These are phyloP conservation scores for Atkinsonella texensis DNA, from an alignment of 2,329 filamentous ascomycete species.

Conservation along the genomic window DNA sequence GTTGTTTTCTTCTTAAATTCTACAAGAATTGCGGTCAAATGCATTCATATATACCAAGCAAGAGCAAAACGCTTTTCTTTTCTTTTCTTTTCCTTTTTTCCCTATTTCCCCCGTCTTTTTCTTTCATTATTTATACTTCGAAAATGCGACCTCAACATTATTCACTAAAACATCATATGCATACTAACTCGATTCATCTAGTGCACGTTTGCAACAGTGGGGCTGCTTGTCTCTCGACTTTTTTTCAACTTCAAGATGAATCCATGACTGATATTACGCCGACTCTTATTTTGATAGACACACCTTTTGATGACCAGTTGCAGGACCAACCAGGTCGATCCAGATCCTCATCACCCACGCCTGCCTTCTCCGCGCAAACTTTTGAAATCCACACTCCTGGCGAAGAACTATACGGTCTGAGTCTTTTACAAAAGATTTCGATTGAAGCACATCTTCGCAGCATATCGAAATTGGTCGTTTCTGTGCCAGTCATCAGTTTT, in stretches of 20 bases:
- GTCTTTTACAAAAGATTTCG: conserved; percentile 42
- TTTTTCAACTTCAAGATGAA: conserved; percentile 40
- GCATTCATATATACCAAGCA: no score
- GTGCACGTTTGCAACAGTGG: conserved; percentile 44
- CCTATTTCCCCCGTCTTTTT: not conserved
- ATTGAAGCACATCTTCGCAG: conserved; percentile 45
- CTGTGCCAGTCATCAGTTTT: conserved; percentile 40
- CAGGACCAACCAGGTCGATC: conserved; percentile 21
- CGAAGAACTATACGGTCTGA: conserved; percentile 43
- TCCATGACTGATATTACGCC: conserved; percentile 41
- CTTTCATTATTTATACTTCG: no score
- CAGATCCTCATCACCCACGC: conserved; percentile 34
- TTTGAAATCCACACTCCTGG: conserved; percentile 29
- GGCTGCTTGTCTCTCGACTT: conserved; percentile 37
- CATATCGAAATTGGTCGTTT: conserved; percentile 43
- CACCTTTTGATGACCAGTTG: conserved; percentile 36
- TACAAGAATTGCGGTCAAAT: not conserved
- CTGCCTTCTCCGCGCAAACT: conserved; percentile 21
- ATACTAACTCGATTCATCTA: conserved; percentile 18
- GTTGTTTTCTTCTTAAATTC: not conserved
- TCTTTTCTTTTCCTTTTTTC: not conserved
- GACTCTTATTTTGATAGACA: conserved; percentile 45
- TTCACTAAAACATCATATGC: not conserved
- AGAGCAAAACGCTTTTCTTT: not conserved
- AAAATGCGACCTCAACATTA: not conserved